Conservation (phyloP, 1,284 basidiomycete species). For the Marasmius fiardii region DNA sequence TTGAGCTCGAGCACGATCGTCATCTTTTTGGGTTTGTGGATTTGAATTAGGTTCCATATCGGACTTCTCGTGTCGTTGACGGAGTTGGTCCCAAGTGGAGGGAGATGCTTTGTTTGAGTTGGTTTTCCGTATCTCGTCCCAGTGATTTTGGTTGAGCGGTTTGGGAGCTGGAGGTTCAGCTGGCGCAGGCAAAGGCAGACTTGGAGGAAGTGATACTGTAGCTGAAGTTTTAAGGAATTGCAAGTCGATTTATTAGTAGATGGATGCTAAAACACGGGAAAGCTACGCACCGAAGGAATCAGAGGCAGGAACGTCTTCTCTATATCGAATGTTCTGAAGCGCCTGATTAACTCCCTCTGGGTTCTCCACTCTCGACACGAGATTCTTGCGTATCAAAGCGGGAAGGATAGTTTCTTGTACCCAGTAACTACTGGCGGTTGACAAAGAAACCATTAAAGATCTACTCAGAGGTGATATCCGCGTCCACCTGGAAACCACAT, state of each 20-base stretch:
- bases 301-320: background rate
- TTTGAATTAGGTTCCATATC: slow-evolving; percentile 15
- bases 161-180: slow-evolving; percentile 11
- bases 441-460: background rate
- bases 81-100: slow-evolving; percentile 65
- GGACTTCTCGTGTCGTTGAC: slow-evolving; percentile 53
- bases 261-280: background rate
- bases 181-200: no score
- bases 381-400: background rate
- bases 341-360: slow-evolving; percentile 5
- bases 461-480: no score
- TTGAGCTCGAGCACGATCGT: slow-evolving; percentile 44
- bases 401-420: background rate
- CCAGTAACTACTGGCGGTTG: background rate
- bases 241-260: background rate
- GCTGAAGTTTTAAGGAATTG: no score
- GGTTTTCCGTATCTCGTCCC: slow-evolving; percentile 63
- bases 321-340: background rate
- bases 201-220: no score
- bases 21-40: slow-evolving; percentile 15
- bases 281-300: slow-evolving; percentile 9
- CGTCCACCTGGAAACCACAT: no score
- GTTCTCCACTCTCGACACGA: slow-evolving; percentile 9
- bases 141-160: slow-evolving; percentile 33
- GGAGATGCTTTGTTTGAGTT: slow-evolving; percentile 42